Conservation (phyloP, 345 rosid genomes). For the Euclidium syriacum region DNA sequence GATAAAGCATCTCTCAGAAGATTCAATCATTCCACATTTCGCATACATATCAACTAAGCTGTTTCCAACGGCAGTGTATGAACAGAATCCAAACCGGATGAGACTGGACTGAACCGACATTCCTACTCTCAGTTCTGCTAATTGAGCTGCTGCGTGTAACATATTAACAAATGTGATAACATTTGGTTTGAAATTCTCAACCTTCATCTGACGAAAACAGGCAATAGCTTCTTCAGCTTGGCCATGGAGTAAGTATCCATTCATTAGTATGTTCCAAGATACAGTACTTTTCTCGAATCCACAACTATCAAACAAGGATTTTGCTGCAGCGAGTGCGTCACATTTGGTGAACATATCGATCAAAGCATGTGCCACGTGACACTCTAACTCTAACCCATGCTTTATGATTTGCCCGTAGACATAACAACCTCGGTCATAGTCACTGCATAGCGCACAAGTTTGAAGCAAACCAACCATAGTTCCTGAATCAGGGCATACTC, state of each 20-base stretch:
- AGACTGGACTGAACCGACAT: conserved; percentile 44
- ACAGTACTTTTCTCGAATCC: conserved; percentile 36
- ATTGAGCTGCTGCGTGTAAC: conserved; percentile 44
- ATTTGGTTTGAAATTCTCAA: conserved; percentile 39
- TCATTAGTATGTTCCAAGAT: conserved; percentile 60
- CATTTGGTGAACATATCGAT: conserved; percentile 57
- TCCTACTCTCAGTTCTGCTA: conserved; percentile 43
- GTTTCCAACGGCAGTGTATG: conserved; percentile 36
- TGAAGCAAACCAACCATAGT: conserved; percentile 55
- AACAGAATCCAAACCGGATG: conserved; percentile 39
- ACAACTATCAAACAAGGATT: conserved; percentile 35
- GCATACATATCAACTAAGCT: conserved; percentile 63
- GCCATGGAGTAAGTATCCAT: conserved; percentile 47
- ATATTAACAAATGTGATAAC: conserved; percentile 40
- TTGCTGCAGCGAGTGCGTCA: conserved; percentile 39
- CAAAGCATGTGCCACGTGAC: conserved; percentile 46
- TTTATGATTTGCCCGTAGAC: conserved; percentile 38
- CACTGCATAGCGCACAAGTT: conserved; percentile 37
- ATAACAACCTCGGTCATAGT: conserved; percentile 40
- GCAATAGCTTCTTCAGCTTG: conserved; percentile 48
- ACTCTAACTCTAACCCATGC: conserved; percentile 44
- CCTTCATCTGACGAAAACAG: conserved; percentile 41
- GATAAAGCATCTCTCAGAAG: conserved; percentile 34
- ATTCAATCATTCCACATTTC: conserved; percentile 49
- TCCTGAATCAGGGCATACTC: conserved; percentile 40